These are phyloP conservation scores for Taphrina flavorubra DNA, from an alignment of 1,139 yeast species.

Conservation along the genomic window DNA sequence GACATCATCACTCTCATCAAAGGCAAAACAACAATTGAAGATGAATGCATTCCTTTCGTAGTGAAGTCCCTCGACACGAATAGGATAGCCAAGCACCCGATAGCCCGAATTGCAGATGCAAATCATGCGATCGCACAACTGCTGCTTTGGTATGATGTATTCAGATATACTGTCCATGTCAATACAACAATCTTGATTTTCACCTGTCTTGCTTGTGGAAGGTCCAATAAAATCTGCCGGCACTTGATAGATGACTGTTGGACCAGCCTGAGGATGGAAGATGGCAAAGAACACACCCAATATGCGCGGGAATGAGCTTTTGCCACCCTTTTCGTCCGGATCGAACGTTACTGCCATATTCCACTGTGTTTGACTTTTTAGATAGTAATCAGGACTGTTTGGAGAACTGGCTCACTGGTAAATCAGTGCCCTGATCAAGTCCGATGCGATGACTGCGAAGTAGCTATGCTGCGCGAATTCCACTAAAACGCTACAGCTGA, in stretches of 20 bases:
- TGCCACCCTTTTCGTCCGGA: not conserved
- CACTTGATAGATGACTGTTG: slow-evolving; percentile 90
- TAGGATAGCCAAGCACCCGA: slow-evolving; percentile 88
- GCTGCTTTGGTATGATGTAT: slow-evolving; percentile 92
- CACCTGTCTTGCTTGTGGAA: slow-evolving; percentile 54
- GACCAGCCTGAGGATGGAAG: slow-evolving; percentile 94
- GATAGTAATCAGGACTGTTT: too few species aligned
- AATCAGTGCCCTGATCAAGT: too few species aligned
- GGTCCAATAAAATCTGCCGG: slow-evolving; percentile 65
- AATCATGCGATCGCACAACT: slow-evolving; percentile 79
- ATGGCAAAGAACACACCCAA: slow-evolving; percentile 86
- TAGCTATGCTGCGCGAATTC: too few species aligned
- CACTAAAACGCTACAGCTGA: too few species aligned
- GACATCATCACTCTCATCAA: slow-evolving; percentile 79
- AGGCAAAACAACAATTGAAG: slow-evolving; percentile 91
- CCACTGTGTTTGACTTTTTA: too few species aligned
- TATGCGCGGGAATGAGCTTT: slow-evolving; percentile 63
- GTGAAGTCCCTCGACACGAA: slow-evolving; percentile 70
- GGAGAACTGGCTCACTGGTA: too few species aligned
- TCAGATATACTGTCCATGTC: slow-evolving; percentile 86
- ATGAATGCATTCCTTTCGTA: slow-evolving; percentile 91
- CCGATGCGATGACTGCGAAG: too few species aligned
- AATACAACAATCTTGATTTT: slow-evolving; percentile 58
- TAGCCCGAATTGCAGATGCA: slow-evolving; percentile 73
- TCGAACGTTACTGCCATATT: too few species aligned